A percentile compares a stretch with the other conserved stretches of the same genome.
Conservation (phyloP, 805 yeast species). For the Torulaspora gathmanii region DNA sequence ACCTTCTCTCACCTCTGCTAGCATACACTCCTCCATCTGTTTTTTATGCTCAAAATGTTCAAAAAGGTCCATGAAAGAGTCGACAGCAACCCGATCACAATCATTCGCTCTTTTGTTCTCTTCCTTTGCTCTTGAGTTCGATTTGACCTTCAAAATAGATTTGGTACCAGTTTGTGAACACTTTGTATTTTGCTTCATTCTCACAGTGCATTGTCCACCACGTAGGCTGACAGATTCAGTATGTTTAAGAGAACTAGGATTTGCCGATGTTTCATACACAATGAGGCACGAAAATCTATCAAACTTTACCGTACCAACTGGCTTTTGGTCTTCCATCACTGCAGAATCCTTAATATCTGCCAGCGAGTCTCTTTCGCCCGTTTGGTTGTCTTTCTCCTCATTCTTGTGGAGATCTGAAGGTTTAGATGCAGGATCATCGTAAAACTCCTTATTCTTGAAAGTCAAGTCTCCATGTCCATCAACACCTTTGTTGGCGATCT, state of each 20-base stretch:
- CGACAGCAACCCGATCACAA: conserved; percentile 39
- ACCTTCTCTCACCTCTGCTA: conserved; percentile 36
- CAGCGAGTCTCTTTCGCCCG: not conserved
- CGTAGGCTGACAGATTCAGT: not conserved
- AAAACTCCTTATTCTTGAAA: conserved; percentile 19
- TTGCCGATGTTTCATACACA: conserved; percentile 27
- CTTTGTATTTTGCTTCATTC: not conserved
- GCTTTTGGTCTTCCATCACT: not conserved
- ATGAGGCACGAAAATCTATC: conserved; percentile 27
- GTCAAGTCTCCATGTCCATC: conserved; percentile 7
- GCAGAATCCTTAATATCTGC: not conserved
- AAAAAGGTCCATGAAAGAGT: conserved; percentile 36
- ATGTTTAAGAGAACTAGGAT: conserved; percentile 9
- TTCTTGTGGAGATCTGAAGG: not conserved
- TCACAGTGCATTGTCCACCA: not conserved
- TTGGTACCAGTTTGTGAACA: conserved; percentile 19
- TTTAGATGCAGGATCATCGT: conserved; percentile 13
- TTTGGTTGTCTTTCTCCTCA: not conserved
- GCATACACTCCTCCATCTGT: conserved; percentile 33
- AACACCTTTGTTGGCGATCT: conserved; percentile 8
- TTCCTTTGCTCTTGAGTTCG: conserved; percentile 34
- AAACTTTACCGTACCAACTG: conserved; percentile 24
- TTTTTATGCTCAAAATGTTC: conserved; percentile 37
- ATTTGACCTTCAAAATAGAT: conserved; percentile 39
- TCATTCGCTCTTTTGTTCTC: conserved; percentile 38